Conservation (phyloP, 179 eudicot genomes). For the Carnegiea gigantea region DNA sequence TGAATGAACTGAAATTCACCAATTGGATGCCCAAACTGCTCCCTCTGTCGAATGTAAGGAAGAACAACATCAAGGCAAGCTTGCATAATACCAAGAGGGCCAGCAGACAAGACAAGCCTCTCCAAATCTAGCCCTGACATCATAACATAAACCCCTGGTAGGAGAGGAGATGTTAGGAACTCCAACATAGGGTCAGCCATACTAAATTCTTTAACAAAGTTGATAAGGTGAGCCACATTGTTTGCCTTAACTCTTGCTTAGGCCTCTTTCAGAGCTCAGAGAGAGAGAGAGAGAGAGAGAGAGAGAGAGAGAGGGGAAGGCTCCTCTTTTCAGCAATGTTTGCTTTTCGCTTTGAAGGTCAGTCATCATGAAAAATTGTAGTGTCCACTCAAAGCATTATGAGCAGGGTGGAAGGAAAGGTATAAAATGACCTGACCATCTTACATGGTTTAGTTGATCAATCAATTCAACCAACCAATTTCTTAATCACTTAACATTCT, state of each 20-base stretch:
- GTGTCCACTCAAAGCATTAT: background rate
- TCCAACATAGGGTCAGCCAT: background rate
- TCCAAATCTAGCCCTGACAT: slow-evolving; percentile 99
- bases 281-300: too few relatives aligned
- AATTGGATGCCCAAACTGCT: slow-evolving; percentile 96
- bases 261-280: background rate
- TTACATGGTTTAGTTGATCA: background rate
- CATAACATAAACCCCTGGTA: slow-evolving; percentile 95
- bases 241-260: background rate
- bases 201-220: background rate
- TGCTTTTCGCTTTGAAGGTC: background rate
- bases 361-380: background rate
- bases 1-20: slow-evolving; percentile 96
- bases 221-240: background rate
- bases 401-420: background rate
- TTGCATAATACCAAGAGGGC: slow-evolving; percentile 96
- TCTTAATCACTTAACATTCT: background rate
- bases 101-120: slow-evolving; percentile 84
- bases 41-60: slow-evolving; percentile 86
- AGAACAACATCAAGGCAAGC: slow-evolving; percentile 92
- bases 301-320: too few relatives aligned
- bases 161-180: slow-evolving; percentile 14
- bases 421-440: background rate
- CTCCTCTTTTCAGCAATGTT: background rate
- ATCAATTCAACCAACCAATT: slow-evolving; percentile 1